Conservation (phyloP, 495 filamentous ascomycete genomes). For the Daldinia grandis region DNA sequence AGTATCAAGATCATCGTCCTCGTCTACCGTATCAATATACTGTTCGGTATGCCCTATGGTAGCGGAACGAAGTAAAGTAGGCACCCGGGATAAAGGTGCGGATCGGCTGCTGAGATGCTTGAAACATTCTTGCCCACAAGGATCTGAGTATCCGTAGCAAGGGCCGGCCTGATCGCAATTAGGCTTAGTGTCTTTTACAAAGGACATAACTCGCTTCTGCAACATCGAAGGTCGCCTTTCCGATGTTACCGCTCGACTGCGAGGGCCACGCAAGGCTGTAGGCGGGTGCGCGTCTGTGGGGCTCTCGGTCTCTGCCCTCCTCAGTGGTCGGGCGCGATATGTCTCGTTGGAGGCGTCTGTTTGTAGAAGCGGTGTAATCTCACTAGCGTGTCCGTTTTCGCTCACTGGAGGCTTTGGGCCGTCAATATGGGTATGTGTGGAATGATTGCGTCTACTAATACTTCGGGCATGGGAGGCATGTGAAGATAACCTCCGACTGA, state of each 20-base stretch:
- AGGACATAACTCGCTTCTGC: slow-evolving; percentile 64
- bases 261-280: slow-evolving; percentile 1
- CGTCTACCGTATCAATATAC: slow-evolving; percentile 38
- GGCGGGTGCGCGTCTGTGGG: slow-evolving; percentile 18
- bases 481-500: slow-evolving; percentile 41
- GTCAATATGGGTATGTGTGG: slow-evolving; percentile 17
- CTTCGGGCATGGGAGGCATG: slow-evolving; percentile 41
- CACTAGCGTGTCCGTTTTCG: slow-evolving; percentile 42
- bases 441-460: slow-evolving; percentile 15
- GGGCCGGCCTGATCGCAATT: slow-evolving; percentile 78
- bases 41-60: slow-evolving; percentile 27
- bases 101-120: slow-evolving; percentile 56
- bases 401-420: slow-evolving; percentile 16
- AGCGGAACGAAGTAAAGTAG: slow-evolving; percentile 42
- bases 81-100: slow-evolving; percentile 33
- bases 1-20: slow-evolving; percentile 34
- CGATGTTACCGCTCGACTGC: slow-evolving; percentile 33
- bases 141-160: slow-evolving; percentile 85
- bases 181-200: slow-evolving; percentile 72
- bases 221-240: slow-evolving; percentile 57
- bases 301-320: slow-evolving; percentile 37
- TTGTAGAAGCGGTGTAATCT: slow-evolving; percentile 50
- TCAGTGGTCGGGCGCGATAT: slow-evolving; percentile 10
- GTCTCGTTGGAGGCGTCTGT: slow-evolving; percentile 24
- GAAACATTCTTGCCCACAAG: slow-evolving; percentile 84